Evolutionary conservation across 1,284 basidiomycete genomes (phyloP).

Genomic region (Singerocomus rubriflavus): DNA sequence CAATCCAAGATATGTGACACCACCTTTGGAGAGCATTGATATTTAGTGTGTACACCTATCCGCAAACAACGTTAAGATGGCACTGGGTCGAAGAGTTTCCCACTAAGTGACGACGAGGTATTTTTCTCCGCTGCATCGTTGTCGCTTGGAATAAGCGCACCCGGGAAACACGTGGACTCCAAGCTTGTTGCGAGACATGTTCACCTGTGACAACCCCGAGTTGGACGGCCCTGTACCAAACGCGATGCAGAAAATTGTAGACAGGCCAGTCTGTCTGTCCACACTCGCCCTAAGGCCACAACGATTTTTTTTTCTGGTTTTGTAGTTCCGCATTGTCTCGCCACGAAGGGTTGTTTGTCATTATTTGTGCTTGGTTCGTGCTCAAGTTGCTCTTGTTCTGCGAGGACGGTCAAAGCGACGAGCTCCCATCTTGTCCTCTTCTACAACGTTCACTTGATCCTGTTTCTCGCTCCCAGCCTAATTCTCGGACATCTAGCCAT

Average conservation of each 20-base stretch:
- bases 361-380: constrained; percentile 28
- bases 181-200: no score
- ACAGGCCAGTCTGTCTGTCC: no score
- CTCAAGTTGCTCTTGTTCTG: constrained; percentile 9
- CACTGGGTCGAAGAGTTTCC: no score
- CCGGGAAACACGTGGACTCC: no score
- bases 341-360: constrained; percentile 18
- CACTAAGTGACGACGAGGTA: no score
- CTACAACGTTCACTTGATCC: constrained; percentile 20
- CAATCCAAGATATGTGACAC: no score
- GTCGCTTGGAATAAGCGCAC: not conserved
- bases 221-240: not conserved
- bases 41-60: no score
- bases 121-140: not conserved
- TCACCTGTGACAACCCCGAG: no score
- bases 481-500: not conserved
- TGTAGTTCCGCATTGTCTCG: not conserved
- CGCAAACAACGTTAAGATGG: no score
- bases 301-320: no score
- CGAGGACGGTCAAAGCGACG: constrained; percentile 12
- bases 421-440: constrained; percentile 12
- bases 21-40: no score
- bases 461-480: constrained; percentile 6
- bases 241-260: no score
- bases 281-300: not conserved